Base-by-base conservation (phyloP, 1,284 basidiomycete genomes). In the Hymenochaete sp. region DNA sequence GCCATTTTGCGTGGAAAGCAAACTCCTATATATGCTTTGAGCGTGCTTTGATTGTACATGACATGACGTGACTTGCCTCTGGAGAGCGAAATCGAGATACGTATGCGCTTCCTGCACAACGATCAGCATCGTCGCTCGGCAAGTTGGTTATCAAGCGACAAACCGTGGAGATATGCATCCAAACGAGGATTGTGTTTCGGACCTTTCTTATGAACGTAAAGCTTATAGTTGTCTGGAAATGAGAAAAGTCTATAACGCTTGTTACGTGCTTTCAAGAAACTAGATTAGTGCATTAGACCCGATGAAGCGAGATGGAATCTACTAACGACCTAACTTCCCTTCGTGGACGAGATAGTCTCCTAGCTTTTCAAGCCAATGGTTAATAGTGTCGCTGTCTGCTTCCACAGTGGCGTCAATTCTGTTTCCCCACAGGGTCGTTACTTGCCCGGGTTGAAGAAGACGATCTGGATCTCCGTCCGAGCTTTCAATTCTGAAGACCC, bases 141-240 rank as follows among this genome's bases (percentile, higher is more conserved):
- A 25, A 49, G 11, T 10, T 38, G 26, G n/a, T 44, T 14, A 44
- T 10, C 14, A 1, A 2, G 16, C 22, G 21, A 16, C 42, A 11
- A 11, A 51, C 49, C 49, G 40, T 40, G 36, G 3, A 51, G 35
- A 44, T 51, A 51, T 16, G 14, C 24, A 31, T 51, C 49, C 18
- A 16, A 32, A 21, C 49, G 35, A 8, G 49, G 49, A 28, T 51
- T 39, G 2, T 19, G 21, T 22, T 41, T 51, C 5, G 29, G 14
- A 13, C 49, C 49, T 9, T 47, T 51, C 4, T 16, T 9, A 27
- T 46, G 49, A 2, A 35, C 38, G 28, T 44, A 51, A 18, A 51
- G 29, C 21, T 47, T 51, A 32, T 51, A 51, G 4, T 39, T 37
- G 10, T 22, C 26, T 11, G 49, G 49, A 31, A 51, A 47, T 11